Percentiles rank a stretch among this genome's conserved stretches.
Evolutionary conservation across 352 stramenopile genomes (phyloP).

Genomic region (Pythium vanterpoolii): DNA sequence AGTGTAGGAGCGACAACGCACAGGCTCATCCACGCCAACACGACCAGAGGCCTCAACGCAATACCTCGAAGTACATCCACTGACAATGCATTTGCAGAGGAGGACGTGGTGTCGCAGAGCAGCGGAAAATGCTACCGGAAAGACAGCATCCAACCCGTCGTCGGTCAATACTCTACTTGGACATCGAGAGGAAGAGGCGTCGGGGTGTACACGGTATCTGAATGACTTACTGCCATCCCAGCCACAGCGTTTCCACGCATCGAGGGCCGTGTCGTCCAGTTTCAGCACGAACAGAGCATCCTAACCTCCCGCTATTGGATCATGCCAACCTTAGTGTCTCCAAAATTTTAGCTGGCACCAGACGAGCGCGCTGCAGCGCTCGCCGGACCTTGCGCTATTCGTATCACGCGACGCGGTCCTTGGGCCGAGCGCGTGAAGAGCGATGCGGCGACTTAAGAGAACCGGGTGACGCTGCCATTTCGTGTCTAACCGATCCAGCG

Average conservation of each 20-base stretch:
- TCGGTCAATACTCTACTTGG: not conserved
- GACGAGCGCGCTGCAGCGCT: too few relatives aligned
- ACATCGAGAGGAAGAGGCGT: not conserved
- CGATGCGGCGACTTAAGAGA: too few relatives aligned
- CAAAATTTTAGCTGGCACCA: too few relatives aligned
- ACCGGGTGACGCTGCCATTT: too few relatives aligned
- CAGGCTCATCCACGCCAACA: not conserved
- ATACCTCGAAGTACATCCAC: not conserved
- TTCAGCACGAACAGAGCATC: constrained; percentile 94
- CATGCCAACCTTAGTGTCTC: too few relatives aligned
- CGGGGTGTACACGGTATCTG: constrained; percentile 46
- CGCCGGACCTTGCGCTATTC: too few relatives aligned
- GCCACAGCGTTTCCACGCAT: constrained; percentile 76
- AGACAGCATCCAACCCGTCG: not conserved
- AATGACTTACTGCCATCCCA: constrained; percentile 51
- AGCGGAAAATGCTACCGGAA: constrained; percentile 57
- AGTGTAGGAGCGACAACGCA: not conserved
- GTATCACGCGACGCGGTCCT: too few relatives aligned
- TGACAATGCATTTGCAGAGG: not conserved
- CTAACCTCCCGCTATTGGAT: constrained; percentile 90
- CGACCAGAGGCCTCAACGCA: not conserved
- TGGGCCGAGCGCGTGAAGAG: too few relatives aligned
- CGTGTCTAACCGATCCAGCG: too few relatives aligned
- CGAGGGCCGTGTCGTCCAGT: constrained; percentile 53
- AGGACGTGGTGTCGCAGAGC: constrained; percentile 42